Evolutionary conservation across 345 rosid species (phyloP).

Genomic region (Hibiscus trionum): DNA sequence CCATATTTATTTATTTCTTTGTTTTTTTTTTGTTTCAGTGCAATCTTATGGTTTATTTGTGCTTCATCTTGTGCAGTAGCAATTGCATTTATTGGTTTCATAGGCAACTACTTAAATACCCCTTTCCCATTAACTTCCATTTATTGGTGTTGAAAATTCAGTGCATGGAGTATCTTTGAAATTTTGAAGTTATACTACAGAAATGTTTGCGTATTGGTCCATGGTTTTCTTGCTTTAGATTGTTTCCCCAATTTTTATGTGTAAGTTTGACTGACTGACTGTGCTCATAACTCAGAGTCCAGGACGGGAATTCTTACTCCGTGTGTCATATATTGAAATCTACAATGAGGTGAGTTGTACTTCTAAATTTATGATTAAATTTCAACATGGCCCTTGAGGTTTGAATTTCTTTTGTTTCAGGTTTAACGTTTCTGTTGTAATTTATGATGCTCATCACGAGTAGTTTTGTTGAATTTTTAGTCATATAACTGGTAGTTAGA

Average conservation of each 20-base stretch:
- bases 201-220: background rate
- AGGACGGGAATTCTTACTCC: constrained; percentile 94
- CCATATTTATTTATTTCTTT: background rate
- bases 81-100: background rate
- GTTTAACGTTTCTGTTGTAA: background rate
- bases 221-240: background rate
- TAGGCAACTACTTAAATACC: background rate
- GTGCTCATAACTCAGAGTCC: constrained; percentile 64
- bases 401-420: background rate
- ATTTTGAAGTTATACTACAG: background rate
- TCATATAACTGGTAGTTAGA: background rate
- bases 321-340: constrained; percentile 98
- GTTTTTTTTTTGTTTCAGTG: background rate
- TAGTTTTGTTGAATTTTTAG: background rate
- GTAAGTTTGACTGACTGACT: constrained; percentile 15
- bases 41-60: background rate
- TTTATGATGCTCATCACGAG: background rate
- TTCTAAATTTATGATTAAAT: constrained; percentile 6
- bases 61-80: background rate
- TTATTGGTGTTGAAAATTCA: background rate
- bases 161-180: background rate
- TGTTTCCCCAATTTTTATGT: background rate
- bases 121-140: background rate
- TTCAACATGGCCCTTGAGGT: background rate
- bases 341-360: constrained; percentile 81